Percentiles rank a stretch among this genome's conserved stretches.
Conservation (phyloP, 305 asterid genomes). For the Coffea humblotiana region DNA sequence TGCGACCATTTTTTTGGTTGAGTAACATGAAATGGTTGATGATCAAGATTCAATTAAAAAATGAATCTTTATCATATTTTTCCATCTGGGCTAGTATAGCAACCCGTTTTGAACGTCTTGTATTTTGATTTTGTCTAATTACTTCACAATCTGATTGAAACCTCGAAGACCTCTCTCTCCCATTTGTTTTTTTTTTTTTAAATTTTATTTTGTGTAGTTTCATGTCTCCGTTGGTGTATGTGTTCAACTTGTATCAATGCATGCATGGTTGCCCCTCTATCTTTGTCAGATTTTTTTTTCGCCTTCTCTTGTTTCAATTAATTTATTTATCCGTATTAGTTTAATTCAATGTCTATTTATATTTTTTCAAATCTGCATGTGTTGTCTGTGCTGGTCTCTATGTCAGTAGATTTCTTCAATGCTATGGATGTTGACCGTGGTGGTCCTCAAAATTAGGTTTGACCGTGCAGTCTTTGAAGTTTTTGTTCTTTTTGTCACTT, state of each 20-base stretch:
- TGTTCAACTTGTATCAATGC: constrained; percentile 19
- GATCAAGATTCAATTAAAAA: no score
- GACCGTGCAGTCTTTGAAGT: constrained; percentile 10
- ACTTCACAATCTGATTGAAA: neutral
- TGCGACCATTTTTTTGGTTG: neutral
- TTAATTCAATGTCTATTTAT: neutral
- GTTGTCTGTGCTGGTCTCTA: neutral
- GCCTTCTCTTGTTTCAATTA: constrained; percentile 20
- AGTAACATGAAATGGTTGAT: neutral
- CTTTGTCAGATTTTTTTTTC: neutral
- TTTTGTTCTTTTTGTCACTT: neutral
- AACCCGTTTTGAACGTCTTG: no score
- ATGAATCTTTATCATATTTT: no score
- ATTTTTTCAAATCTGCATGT: neutral
- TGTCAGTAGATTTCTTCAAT: neutral
- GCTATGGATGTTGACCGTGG: neutral
- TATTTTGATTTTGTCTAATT: neutral
- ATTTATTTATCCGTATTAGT: constrained; percentile 3
- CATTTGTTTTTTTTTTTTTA: neutral
- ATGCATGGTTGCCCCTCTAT: constrained; percentile 15
- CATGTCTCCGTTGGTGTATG: neutral
- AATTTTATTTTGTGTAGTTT: neutral
- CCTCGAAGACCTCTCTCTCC: neutral
- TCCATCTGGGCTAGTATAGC: no score
- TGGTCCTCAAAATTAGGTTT: constrained; percentile 24